A percentile compares a stretch with the other conserved stretches of the same genome.
These are phyloP conservation scores for Elsinoe australis DNA, from an alignment of 2,329 filamentous ascomycete species.

Conservation along the genomic window DNA sequence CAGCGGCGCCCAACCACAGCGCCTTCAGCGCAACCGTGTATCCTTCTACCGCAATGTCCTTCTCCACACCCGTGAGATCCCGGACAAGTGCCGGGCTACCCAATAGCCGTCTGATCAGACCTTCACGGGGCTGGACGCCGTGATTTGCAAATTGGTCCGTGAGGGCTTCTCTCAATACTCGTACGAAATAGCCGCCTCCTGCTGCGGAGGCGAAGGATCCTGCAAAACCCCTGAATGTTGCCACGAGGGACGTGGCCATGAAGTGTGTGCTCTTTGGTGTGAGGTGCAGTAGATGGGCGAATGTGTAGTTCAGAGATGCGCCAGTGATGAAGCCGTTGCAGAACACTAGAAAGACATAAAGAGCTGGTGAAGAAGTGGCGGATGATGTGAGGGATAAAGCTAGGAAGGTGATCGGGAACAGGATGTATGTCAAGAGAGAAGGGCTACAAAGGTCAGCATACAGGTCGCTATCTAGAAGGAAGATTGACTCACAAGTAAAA, in stretches of 20 bases:
- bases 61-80: conserved; percentile 43
- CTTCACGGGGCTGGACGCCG: conserved; percentile 33
- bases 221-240: conserved; percentile 74
- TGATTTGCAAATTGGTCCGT: conserved; percentile 49
- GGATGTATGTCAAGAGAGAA: conserved; percentile 50
- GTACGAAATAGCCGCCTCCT: conserved; percentile 66
- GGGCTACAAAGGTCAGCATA: conserved; percentile 31
- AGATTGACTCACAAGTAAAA: conserved; percentile 49
- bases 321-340: conserved; percentile 66
- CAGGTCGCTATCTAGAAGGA: conserved; percentile 16
- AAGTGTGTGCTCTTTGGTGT: conserved; percentile 60
- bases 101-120: conserved; percentile 48
- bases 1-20: conserved; percentile 47
- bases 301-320: conserved; percentile 68
- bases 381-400: conserved; percentile 51
- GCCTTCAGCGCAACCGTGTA: conserved; percentile 49
- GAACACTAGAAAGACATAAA: conserved; percentile 57
- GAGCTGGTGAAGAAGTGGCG: conserved; percentile 41
- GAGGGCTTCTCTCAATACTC: conserved; percentile 51
- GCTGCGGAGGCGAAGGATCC: conserved; percentile 74
- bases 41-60: conserved; percentile 43
- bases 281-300: conserved; percentile 71
- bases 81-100: conserved; percentile 52
- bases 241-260: conserved; percentile 65
- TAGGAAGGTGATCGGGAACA: conserved; percentile 56